Evolutionary conservation across 805 yeast species (phyloP).

Genomic region (Pichia eremophila): DNA sequence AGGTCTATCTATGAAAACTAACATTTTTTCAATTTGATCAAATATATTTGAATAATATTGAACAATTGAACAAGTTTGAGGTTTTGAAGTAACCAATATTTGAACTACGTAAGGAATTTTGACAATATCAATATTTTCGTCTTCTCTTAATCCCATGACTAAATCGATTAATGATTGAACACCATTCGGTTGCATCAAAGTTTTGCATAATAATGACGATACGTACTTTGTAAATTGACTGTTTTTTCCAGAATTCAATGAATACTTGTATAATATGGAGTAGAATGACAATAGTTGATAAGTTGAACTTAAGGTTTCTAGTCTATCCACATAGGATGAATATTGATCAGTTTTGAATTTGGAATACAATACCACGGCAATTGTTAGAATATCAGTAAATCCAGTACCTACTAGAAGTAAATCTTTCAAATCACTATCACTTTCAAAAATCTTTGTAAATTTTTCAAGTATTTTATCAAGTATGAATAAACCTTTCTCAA

Average conservation of each 20-base stretch:
- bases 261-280: conserved; percentile 33
- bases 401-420: conserved; percentile 59
- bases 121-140: conserved; percentile 56
- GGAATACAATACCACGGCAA: conserved; percentile 24
- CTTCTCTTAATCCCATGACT: conserved; percentile 65
- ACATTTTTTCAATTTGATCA: conserved; percentile 49
- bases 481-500: conserved; percentile 11
- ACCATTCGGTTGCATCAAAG: conserved; percentile 50
- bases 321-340: conserved; percentile 1
- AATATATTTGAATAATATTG: conserved; percentile 54
- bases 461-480: conserved; percentile 20
- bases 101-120: conserved; percentile 60
- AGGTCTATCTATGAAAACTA: conserved; percentile 54
- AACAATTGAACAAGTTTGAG: conserved; percentile 36
- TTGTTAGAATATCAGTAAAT: conserved; percentile 47
- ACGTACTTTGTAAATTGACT: conserved; percentile 35
- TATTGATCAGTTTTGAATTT: conserved; percentile 23
- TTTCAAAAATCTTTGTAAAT: conserved; percentile 28
- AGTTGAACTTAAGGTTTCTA: conserved; percentile 48
- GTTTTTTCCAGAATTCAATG: background rate
- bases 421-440: conserved; percentile 40
- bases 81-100: conserved; percentile 52
- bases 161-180: conserved; percentile 67
- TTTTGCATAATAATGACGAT: conserved; percentile 37
- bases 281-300: conserved; percentile 56